Percentiles rank a stretch among this genome's conserved stretches.
These are phyloP conservation scores for Hsuehochloa calcarea DNA, from an alignment of 176 grass and related monocot species.

Conservation along the genomic window DNA sequence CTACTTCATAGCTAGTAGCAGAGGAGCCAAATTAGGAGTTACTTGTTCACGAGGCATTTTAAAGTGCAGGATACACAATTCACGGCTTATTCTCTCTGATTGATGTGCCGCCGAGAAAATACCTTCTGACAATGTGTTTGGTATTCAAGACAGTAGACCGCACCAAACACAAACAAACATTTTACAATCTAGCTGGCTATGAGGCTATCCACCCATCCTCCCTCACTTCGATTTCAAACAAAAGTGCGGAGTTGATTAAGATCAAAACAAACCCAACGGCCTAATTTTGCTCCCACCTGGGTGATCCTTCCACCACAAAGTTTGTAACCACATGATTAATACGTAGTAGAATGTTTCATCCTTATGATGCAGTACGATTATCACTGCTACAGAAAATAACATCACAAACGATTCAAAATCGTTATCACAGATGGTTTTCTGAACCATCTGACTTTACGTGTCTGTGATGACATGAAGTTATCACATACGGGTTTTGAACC, in stretches of 20 bases:
- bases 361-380: background rate
- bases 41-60: background rate
- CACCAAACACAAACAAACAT: conserved; percentile 30
- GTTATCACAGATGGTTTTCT: too few species aligned
- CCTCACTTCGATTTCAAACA: conserved; percentile 45
- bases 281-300: conserved; percentile 8
- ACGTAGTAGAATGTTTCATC: conserved; percentile 19
- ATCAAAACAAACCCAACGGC: conserved; percentile 33
- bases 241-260: background rate
- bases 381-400: too few species aligned
- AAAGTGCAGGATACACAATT: background rate
- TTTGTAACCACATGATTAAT: conserved; percentile 43
- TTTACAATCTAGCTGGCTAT: background rate
- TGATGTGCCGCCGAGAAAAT: background rate
- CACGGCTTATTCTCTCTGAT: background rate
- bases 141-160: background rate
- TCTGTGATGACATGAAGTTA: too few species aligned
- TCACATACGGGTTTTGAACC: too few species aligned
- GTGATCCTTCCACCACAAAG: conserved; percentile 8
- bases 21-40: background rate
- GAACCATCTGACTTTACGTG: too few species aligned
- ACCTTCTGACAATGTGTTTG: background rate
- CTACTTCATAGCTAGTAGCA: background rate
- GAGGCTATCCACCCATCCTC: background rate
- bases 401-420: too few species aligned